phyloP scores from a whole-genome alignment of 768 basidiomycete genomes.

The Amylocystis lapponica region DNA sequence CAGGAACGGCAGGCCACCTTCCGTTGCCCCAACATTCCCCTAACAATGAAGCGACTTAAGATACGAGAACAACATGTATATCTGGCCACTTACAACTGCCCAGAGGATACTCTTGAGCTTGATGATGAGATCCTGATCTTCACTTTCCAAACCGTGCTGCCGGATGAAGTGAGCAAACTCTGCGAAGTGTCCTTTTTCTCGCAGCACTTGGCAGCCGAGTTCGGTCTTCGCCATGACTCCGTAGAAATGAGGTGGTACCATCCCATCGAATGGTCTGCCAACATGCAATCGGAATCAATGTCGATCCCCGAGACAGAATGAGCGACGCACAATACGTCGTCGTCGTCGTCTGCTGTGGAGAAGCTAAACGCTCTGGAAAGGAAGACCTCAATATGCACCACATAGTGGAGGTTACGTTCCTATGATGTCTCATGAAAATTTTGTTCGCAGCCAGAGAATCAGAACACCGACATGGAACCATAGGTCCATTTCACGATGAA shows the following conservation, averaged over 20 bases:
- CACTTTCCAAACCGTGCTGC: slow-evolving; percentile 77
- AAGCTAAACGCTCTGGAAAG: slow-evolving; percentile 71
- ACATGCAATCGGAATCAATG: slow-evolving; percentile 13
- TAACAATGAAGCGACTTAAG: slow-evolving; percentile 25
- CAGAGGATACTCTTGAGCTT: slow-evolving; percentile 94
- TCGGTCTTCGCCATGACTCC: slow-evolving; percentile 97
- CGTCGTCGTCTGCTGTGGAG: slow-evolving; percentile 54
- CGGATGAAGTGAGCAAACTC: slow-evolving; percentile 91
- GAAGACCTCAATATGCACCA: slow-evolving; percentile 90
- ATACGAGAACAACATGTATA: neutral
- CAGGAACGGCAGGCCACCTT: slow-evolving; percentile 88
- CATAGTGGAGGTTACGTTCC: slow-evolving; percentile 93
- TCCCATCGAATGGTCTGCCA: slow-evolving; percentile 56
- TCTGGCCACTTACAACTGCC: slow-evolving; percentile 77
- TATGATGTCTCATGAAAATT: slow-evolving; percentile 27
- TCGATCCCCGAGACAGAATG: neutral
- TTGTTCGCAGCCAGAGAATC: neutral
- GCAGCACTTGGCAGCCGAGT: slow-evolving; percentile 85
- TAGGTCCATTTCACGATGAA: slow-evolving; percentile 90
- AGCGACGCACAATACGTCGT: slow-evolving; percentile 41
- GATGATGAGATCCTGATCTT: slow-evolving; percentile 77
- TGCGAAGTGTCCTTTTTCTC: slow-evolving; percentile 84
- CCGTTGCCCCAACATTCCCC: slow-evolving; percentile 92
- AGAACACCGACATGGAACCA: slow-evolving; percentile 80
- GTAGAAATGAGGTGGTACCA: slow-evolving; percentile 93